Evolutionary conservation across 2,329 filamentous ascomycete species (phyloP).

Genomic region (Dendryphion nanum): DNA sequence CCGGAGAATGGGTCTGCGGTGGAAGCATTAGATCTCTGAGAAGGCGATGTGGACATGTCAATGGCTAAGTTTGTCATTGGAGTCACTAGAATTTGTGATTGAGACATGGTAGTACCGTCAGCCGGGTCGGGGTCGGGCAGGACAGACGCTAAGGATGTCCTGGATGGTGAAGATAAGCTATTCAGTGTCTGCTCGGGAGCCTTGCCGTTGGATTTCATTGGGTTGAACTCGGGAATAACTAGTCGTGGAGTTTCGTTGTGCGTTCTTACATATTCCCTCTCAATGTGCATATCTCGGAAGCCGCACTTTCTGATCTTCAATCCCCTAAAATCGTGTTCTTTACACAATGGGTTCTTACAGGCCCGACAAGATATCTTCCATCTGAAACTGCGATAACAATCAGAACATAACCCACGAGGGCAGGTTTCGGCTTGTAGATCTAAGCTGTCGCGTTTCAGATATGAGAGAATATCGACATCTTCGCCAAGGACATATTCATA

Average conservation of each 20-base stretch:
- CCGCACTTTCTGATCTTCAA: slow-evolving; percentile 58
- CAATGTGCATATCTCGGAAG: slow-evolving; percentile 53
- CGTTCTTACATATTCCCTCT: slow-evolving; percentile 42
- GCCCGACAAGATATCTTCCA: slow-evolving; percentile 61
- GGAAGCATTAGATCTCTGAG: slow-evolving; percentile 21
- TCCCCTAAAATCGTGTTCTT: slow-evolving; percentile 59
- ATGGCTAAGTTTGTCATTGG: slow-evolving; percentile 17
- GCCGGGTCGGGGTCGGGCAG: slow-evolving; percentile 18
- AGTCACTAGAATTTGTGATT: slow-evolving; percentile 34
- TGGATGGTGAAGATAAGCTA: slow-evolving; percentile 1
- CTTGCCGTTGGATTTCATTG: slow-evolving; percentile 21
- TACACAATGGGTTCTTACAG: slow-evolving; percentile 57
- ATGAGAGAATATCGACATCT: slow-evolving; percentile 39
- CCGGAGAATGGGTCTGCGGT: slow-evolving; percentile 23
- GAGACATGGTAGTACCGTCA: slow-evolving; percentile 30
- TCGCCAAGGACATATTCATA: slow-evolving; percentile 43
- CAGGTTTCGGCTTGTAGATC: slow-evolving; percentile 46
- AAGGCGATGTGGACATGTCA: slow-evolving; percentile 30
- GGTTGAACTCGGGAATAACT: slow-evolving; percentile 38
- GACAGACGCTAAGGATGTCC: slow-evolving; percentile 7
- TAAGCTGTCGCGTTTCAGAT: slow-evolving; percentile 43
- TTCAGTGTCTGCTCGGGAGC: slow-evolving; percentile 21
- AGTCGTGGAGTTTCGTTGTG: slow-evolving; percentile 34
- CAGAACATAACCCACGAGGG: slow-evolving; percentile 57
- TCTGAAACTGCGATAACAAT: slow-evolving; percentile 57